Percentiles rank a stretch among this genome's conserved stretches.
Evolutionary conservation across 2,329 filamentous ascomycete species (phyloP).

Genomic region (Neopestalotiopsis clavispora): DNA sequence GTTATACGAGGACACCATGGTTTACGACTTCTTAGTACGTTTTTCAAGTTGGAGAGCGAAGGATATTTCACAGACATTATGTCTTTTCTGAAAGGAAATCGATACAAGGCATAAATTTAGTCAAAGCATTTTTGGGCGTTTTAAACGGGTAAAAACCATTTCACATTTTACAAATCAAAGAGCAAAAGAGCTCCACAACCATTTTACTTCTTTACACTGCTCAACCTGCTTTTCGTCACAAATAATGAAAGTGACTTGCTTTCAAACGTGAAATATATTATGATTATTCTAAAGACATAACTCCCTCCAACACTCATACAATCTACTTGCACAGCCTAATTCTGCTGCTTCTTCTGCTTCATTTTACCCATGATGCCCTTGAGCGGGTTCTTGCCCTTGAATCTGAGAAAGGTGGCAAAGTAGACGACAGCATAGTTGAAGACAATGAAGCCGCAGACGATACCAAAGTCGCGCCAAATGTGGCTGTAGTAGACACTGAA

Average conservation of each 20-base stretch:
- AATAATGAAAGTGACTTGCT: accelerated
- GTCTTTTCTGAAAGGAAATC: not conserved
- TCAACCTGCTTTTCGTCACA: not conserved
- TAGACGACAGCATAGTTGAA: constrained; percentile 62
- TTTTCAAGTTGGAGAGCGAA: not conserved
- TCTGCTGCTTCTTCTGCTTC: constrained; percentile 19
- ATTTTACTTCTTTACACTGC: too few relatives aligned
- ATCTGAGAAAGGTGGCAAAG: constrained; percentile 44
- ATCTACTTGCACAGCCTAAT: not conserved
- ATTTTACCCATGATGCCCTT: constrained; percentile 35
- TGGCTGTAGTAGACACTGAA: constrained; percentile 66
- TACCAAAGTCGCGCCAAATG: constrained; percentile 70
- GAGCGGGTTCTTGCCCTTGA: constrained; percentile 43
- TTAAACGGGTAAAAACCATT: constrained; percentile 1
- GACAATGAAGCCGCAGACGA: constrained; percentile 66
- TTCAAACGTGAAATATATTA: not conserved
- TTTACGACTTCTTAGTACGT: not conserved
- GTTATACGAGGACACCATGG: not conserved
- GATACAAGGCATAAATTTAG: not conserved
- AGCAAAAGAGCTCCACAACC: too few relatives aligned
- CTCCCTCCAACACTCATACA: not conserved
- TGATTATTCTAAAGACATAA: not conserved
- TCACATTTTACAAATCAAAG: not conserved
- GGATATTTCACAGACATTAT: not conserved
- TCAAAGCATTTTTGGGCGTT: not conserved